phyloP scores from a whole-genome alignment of 495 filamentous ascomycete species.

The Articulospora tetracladia region DNA sequence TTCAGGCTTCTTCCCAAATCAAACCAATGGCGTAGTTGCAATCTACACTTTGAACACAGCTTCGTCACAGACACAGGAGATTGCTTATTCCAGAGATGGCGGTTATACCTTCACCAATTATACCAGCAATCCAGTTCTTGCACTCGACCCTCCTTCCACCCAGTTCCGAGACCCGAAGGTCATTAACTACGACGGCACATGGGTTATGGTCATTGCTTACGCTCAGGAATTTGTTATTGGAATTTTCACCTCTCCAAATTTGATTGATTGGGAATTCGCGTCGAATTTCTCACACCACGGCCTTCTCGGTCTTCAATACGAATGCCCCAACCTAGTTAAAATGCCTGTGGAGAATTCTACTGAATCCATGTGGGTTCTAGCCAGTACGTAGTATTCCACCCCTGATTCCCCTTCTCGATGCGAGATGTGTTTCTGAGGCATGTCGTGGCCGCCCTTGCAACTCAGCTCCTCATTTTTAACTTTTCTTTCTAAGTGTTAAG shows the following conservation, averaged over 20 bases:
- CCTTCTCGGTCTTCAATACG: constrained; percentile 51
- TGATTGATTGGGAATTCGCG: constrained; percentile 47
- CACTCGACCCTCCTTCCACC: constrained; percentile 27
- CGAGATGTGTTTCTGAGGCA: too few relatives aligned
- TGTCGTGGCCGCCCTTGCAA: too few relatives aligned
- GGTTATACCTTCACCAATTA: constrained; percentile 53
- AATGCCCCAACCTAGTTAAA: constrained; percentile 50
- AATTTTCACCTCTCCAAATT: constrained; percentile 48
- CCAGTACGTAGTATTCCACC: too few relatives aligned
- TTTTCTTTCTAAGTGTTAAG: too few relatives aligned
- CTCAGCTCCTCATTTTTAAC: too few relatives aligned
- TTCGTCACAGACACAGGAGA: constrained; percentile 43
- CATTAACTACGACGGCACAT: constrained; percentile 46
- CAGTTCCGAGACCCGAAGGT: constrained; percentile 59
- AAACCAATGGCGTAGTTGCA: constrained; percentile 48
- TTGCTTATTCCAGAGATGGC: constrained; percentile 53
- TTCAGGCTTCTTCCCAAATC: constrained; percentile 49
- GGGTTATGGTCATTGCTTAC: constrained; percentile 47
- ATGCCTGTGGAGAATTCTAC: constrained; percentile 37
- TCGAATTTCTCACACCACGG: constrained; percentile 53
- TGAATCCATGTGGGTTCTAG: constrained; percentile 41
- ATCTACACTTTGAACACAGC: constrained; percentile 48
- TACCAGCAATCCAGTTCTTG: constrained; percentile 48
- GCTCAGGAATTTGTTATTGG: constrained; percentile 46
- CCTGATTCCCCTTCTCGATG: too few relatives aligned